Percentiles rank a stretch among this genome's conserved stretches.
These are phyloP conservation scores for Kwoniella europaea DNA, from an alignment of 768 basidiomycete genomes.

Conservation along the genomic window DNA sequence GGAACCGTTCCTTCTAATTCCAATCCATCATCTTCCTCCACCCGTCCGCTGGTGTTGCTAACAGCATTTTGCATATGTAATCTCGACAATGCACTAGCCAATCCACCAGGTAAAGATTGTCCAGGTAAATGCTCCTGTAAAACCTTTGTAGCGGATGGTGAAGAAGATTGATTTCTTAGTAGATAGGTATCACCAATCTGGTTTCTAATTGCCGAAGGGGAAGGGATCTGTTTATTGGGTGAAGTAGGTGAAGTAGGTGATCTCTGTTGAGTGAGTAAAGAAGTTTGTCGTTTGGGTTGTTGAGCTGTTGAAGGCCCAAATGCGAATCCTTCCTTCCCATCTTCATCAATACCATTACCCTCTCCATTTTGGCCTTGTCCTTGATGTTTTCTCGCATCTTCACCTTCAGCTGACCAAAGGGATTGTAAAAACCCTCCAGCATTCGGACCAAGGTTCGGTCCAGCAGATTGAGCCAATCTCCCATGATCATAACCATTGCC, in stretches of 20 bases:
- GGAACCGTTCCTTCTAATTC: constrained; percentile 6
- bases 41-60: constrained; percentile 18
- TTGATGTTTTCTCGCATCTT: constrained; percentile 36
- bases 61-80: constrained; percentile 69
- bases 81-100: constrained; percentile 87
- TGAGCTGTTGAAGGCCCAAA: constrained; percentile 36
- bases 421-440: constrained; percentile 45
- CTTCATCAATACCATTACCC: constrained; percentile 1
- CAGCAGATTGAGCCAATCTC: constrained; percentile 56
- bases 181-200: not conserved
- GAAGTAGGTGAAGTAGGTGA: constrained; percentile 27
- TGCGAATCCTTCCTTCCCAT: constrained; percentile 19
- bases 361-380: not conserved
- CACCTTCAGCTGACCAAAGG: constrained; percentile 72
- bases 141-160: constrained; percentile 71
- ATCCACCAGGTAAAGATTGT: constrained; percentile 85
- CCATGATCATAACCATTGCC: constrained; percentile 14
- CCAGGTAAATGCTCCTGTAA: constrained; percentile 87
- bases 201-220: constrained; percentile 24
- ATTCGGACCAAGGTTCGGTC: constrained; percentile 47
- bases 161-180: constrained; percentile 36
- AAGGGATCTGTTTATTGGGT: constrained; percentile 23
- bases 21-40: not conserved
- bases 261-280: constrained; percentile 42
- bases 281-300: constrained; percentile 24